Conservation (phyloP, 495 filamentous ascomycete species). For the Trichoderma gamsii region DNA sequence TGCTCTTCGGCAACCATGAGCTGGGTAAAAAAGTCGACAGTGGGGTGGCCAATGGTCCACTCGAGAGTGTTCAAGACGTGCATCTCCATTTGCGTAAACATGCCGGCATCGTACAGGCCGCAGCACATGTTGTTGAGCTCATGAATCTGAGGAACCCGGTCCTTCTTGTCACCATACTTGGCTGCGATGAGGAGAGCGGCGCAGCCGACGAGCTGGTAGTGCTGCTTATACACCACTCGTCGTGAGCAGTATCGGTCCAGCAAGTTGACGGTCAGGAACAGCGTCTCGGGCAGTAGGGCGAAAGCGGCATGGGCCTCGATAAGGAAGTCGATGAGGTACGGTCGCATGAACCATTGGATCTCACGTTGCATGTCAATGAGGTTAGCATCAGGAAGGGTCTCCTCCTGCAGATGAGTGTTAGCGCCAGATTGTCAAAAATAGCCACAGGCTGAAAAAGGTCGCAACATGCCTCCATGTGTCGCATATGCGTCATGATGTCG, state of each 20-base stretch:
- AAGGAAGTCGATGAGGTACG: constrained; percentile 96
- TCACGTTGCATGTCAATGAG: constrained; percentile 98
- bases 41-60: constrained; percentile 94
- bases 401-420: constrained; percentile 46
- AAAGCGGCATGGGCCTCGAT: constrained; percentile 96
- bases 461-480: constrained; percentile 79
- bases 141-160: constrained; percentile 87
- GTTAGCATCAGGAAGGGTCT: constrained; percentile 90
- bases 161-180: constrained; percentile 98
- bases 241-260: constrained; percentile 96
- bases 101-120: constrained; percentile 94
- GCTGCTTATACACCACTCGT: constrained; percentile 97
- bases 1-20: constrained; percentile 59
- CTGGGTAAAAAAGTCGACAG: constrained; percentile 87
- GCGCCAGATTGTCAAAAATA: constrained; percentile 22
- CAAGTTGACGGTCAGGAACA: constrained; percentile 94
- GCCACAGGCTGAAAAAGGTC: constrained; percentile 9
- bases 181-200: constrained; percentile 92
- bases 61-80: constrained; percentile 96
- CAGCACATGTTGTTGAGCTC: constrained; percentile 99
- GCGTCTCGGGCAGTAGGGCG: constrained; percentile 84
- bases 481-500: constrained; percentile 88
- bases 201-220: constrained; percentile 97
- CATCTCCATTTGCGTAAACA: constrained; percentile 99
- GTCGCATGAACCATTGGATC: constrained; percentile 99